Evolutionary conservation across 805 yeast genomes (phyloP).

Genomic region (Metschnikowia vanudenii): DNA sequence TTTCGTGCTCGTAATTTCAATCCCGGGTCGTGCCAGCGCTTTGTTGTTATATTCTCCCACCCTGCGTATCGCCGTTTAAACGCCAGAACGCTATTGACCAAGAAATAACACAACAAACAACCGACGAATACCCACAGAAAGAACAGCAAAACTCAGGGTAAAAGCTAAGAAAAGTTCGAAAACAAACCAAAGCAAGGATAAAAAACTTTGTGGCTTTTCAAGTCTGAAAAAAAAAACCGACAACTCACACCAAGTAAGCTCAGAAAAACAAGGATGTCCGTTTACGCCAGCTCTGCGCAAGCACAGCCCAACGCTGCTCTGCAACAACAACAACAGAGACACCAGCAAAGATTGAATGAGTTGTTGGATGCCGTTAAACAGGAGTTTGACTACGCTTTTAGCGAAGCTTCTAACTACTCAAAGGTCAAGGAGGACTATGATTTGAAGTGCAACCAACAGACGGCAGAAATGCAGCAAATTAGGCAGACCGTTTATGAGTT

Average conservation of each 20-base stretch:
- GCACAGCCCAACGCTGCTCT: conserved; percentile 20
- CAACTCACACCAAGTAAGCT: no score
- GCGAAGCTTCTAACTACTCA: conserved; percentile 81
- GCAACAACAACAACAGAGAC: conserved; percentile 37
- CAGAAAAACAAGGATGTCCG: conserved; percentile 15
- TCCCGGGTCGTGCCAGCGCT: not conserved
- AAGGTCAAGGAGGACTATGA: conserved; percentile 93
- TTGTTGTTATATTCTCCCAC: not conserved
- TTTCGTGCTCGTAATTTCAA: conserved; percentile 1
- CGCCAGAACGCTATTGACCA: not conserved
- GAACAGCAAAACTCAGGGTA: not conserved
- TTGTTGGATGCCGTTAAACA: conserved; percentile 87
- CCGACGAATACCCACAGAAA: not conserved
- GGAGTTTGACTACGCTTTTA: conserved; percentile 81
- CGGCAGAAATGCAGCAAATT: conserved; percentile 89
- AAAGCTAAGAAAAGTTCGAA: not conserved
- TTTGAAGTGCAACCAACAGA: conserved; percentile 84
- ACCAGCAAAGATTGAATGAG: conserved; percentile 61
- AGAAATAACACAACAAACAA: not conserved
- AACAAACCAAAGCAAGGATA: no score
- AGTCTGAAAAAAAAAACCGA: no score
- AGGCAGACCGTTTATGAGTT: conserved; percentile 92
- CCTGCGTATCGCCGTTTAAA: not conserved
- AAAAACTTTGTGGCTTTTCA: no score
- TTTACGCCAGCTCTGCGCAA: conserved; percentile 23